Conservation (phyloP, 2,329 filamentous ascomycete species). For the Alternaria brassicicola region DNA sequence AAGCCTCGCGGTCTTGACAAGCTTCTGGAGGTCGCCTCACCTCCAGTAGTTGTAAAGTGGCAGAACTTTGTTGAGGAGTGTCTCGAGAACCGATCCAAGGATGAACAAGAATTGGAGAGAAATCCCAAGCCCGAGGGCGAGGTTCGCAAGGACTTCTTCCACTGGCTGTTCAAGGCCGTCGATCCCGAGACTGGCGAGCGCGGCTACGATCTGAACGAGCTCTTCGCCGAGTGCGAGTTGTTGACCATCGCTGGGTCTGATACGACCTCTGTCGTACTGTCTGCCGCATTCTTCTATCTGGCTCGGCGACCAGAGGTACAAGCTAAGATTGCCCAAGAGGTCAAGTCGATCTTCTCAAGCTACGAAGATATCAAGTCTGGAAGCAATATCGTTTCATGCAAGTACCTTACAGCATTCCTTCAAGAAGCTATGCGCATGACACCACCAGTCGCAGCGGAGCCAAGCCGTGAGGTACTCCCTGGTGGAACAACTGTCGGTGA, state of each 20-base stretch:
- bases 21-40: slow-evolving; percentile 20
- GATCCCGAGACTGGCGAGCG: slow-evolving; percentile 49
- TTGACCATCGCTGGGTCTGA: slow-evolving; percentile 35
- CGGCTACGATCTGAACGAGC: slow-evolving; percentile 45
- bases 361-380: slow-evolving; percentile 28
- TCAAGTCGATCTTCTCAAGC: slow-evolving; percentile 23
- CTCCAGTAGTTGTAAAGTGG: slow-evolving; percentile 22
- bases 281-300: slow-evolving; percentile 31
- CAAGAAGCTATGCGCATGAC: slow-evolving; percentile 33
- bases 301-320: slow-evolving; percentile 18
- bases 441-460: slow-evolving; percentile 26
- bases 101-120: slow-evolving; percentile 21
- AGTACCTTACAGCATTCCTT: slow-evolving; percentile 31
- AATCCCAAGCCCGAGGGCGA: slow-evolving; percentile 24
- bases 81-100: slow-evolving; percentile 17
- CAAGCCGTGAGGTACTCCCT: slow-evolving; percentile 29
- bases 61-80: slow-evolving; percentile 25
- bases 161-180: slow-evolving; percentile 50
- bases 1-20: slow-evolving; percentile 32
- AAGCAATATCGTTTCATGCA: slow-evolving; percentile 22
- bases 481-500: slow-evolving; percentile 26
- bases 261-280: slow-evolving; percentile 28
- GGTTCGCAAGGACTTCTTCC: slow-evolving; percentile 50
- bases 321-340: slow-evolving; percentile 25
- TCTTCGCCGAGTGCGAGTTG: slow-evolving; percentile 41